These are phyloP conservation scores for Coniochaeta prunicola DNA, from an alignment of 2,329 filamentous ascomycete species.

Conservation along the genomic window DNA sequence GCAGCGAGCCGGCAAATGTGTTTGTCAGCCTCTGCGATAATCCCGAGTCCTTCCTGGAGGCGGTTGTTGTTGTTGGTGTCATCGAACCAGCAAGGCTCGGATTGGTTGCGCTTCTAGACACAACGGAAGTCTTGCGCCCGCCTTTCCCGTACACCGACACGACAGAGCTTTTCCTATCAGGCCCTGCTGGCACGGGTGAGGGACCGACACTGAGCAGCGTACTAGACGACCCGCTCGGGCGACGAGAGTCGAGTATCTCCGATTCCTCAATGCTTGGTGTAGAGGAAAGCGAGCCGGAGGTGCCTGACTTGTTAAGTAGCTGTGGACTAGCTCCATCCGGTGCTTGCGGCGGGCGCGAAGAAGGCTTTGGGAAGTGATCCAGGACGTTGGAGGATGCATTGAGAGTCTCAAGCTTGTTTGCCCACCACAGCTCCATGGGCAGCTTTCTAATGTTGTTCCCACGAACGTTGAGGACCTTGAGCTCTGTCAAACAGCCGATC, in stretches of 20 bases:
- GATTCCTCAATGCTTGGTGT: conserved; percentile 76
- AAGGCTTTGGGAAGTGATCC: conserved; percentile 81
- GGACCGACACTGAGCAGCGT: conserved; percentile 69
- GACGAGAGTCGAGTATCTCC: conserved; percentile 46
- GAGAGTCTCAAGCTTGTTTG: conserved; percentile 79
- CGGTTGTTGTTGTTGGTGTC: conserved; percentile 43
- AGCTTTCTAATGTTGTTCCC: conserved; percentile 89
- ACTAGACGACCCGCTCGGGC: conserved; percentile 79
- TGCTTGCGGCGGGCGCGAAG: conserved; percentile 58
- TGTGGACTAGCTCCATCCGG: conserved; percentile 42
- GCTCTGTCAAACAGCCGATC: conserved; percentile 78
- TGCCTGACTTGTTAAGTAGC: conserved; percentile 19
- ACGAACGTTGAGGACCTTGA: conserved; percentile 79
- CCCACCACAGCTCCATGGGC: conserved; percentile 94
- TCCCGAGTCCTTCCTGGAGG: conserved; percentile 77
- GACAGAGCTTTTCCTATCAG: conserved; percentile 72
- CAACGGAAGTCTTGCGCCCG: conserved; percentile 77
- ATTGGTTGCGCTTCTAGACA: conserved; percentile 53
- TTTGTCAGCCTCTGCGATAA: conserved; percentile 71
- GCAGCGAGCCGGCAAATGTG: conserved; percentile 82
- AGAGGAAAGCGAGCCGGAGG: conserved; percentile 37
- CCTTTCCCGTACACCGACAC: conserved; percentile 73
- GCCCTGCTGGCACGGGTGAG: conserved; percentile 54
- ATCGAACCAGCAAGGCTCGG: conserved; percentile 39
- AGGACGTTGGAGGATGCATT: conserved; percentile 95